Evolutionary conservation across 2,329 filamentous ascomycete genomes (phyloP), one percentile per base, ranked within the genome.

Genomic region (Microdochium paspali): DNA sequence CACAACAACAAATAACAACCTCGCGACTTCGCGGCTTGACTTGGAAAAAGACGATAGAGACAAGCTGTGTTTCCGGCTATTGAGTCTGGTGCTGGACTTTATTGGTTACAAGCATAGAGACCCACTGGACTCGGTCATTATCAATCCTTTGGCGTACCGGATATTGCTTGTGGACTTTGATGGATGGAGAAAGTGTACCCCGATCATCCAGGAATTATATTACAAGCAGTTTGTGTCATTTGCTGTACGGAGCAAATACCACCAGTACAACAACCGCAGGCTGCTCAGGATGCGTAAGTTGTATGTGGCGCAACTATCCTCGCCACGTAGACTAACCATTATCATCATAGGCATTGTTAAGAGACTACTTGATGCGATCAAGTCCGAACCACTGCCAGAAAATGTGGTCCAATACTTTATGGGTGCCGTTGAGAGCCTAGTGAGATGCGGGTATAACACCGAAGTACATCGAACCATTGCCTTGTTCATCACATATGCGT

Each of bases 81-180:
- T 98, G 5, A 82, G 81, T 49, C 70, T 91, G 23, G 80, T 95
- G 3, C 75, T 98, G 18, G 77, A 79, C 7, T 98, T 97, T 62
- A 83, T 96, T 50, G 93, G 93, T 3, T 97, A 95, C 64, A 84
- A 90, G 51, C 82, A 85, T 53, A 70, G 78, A n/a, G 76, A 82
- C 28, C 87, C 90, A 1, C 80, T 89, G 49, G 84, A 91, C 49
- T 96, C 91, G 1, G 87, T 96, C 57, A 94, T 98, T 61, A 87
- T 95, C 55, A 98, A 98, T 57, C 91, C 93, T 0, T 75, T 98
- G 51, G 93, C 91, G 3, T 98, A 97, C 65, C 84, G 93, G 43
- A 84, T 95, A 28, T 73, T 98, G 18, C 74, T 98, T 24, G 87
- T 97, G 47, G 93, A 98, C 64, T 80, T 94, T 54, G 91, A 96